Evolutionary conservation across 2,329 filamentous ascomycete genomes (phyloP).

Genomic region (Exophiala sp.): DNA sequence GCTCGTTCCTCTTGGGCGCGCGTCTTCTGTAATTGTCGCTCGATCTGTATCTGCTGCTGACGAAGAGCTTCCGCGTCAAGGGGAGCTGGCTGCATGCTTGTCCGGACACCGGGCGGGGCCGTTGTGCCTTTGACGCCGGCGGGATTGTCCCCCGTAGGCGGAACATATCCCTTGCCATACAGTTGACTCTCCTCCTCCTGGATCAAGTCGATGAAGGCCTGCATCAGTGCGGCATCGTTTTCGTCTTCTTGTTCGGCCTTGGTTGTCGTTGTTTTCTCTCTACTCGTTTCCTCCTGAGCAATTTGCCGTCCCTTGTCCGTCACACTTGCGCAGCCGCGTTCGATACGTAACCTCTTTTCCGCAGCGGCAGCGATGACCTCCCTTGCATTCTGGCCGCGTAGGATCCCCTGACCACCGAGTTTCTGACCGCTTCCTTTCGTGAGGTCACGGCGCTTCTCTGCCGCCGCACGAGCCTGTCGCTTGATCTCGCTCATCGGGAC

Average conservation of each 20-base stretch:
- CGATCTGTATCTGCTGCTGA: slow-evolving; percentile 19
- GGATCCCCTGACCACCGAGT: slow-evolving; percentile 58
- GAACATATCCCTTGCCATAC: slow-evolving; percentile 52
- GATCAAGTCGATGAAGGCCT: slow-evolving; percentile 78
- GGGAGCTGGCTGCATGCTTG: slow-evolving; percentile 31
- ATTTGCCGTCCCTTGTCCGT: slow-evolving; percentile 62
- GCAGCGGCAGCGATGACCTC: slow-evolving; percentile 66
- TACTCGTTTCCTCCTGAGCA: slow-evolving; percentile 47
- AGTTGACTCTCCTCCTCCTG: slow-evolving; percentile 67
- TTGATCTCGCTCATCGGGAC: slow-evolving; percentile 68
- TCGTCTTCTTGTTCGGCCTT: slow-evolving; percentile 82
- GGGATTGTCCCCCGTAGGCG: slow-evolving; percentile 49
- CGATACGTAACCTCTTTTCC: slow-evolving; percentile 59
- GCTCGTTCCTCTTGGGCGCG: slow-evolving; percentile 2
- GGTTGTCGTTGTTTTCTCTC: slow-evolving; percentile 69
- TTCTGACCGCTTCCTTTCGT: slow-evolving; percentile 59
- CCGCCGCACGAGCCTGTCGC: slow-evolving; percentile 65
- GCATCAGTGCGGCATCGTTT: slow-evolving; percentile 78
- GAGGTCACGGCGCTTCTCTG: slow-evolving; percentile 60
- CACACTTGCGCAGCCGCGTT: slow-evolving; percentile 69
- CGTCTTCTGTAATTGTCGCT: slow-evolving; percentile 13
- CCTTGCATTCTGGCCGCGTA: slow-evolving; percentile 62
- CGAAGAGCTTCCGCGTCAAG: slow-evolving; percentile 11
- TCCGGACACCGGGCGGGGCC: slow-evolving; percentile 32
- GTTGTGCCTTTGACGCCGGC: slow-evolving; percentile 41